Conservation (phyloP, 768 basidiomycete species). For the Lactarius akahatsu region DNA sequence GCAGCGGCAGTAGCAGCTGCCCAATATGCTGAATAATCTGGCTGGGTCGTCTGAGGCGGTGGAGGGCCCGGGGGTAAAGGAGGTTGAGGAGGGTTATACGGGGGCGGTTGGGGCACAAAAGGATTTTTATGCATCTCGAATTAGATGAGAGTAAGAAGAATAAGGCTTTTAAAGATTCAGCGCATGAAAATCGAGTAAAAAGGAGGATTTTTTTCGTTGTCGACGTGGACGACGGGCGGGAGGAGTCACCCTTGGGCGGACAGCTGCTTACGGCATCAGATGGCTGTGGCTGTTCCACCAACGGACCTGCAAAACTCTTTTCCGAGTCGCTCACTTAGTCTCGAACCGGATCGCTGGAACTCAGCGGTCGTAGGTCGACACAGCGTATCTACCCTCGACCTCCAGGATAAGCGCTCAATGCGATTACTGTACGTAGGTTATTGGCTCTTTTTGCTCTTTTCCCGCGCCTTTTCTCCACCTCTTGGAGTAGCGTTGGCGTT, state of each 20-base stretch:
- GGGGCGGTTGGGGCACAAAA: conserved; percentile 61
- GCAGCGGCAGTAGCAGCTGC: conserved; percentile 53
- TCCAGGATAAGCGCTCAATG: no score
- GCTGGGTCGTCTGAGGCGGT: conserved; percentile 62
- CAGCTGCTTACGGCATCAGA: conserved; percentile 21
- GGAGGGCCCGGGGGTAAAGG: conserved; percentile 81
- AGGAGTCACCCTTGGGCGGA: conserved; percentile 12
- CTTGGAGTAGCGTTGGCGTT: not conserved
- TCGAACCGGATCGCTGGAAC: no score
- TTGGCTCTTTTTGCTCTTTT: not conserved
- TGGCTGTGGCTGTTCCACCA: not conserved
- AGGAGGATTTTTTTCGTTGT: conserved; percentile 8
- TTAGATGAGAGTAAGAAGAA: conserved; percentile 24
- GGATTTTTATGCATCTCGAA: conserved; percentile 79
- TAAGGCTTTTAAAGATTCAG: conserved; percentile 26
- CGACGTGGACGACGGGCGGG: conserved; percentile 24
- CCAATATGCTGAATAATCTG: conserved; percentile 81
- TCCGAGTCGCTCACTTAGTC: not conserved
- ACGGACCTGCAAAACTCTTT: not conserved
- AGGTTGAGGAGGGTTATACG: conserved; percentile 69
- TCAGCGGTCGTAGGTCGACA: no score
- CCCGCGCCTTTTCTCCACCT: not conserved
- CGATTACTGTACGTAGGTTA: no score
- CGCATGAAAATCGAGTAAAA: conserved; percentile 19
- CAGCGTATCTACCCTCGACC: no score